A percentile compares a stretch with the other conserved stretches of the same genome.
Evolutionary conservation across 768 basidiomycete genomes (phyloP).

Genomic region (Lentinula raphanica): DNA sequence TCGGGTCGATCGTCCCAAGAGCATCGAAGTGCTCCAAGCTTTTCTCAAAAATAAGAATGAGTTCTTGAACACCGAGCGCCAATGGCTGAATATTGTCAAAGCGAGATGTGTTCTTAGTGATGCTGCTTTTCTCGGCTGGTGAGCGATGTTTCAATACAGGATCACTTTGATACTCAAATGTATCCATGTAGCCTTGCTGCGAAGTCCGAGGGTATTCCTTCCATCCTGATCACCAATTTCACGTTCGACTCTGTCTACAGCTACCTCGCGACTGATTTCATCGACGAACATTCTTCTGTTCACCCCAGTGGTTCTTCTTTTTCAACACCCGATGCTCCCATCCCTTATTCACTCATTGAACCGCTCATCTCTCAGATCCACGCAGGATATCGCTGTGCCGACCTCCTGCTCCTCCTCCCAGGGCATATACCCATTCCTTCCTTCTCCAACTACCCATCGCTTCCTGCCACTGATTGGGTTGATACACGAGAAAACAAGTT

Average conservation of each 20-base stretch:
- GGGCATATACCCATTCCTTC: constrained; percentile 76
- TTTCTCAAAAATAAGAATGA: constrained; percentile 55
- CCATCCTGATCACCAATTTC: constrained; percentile 74
- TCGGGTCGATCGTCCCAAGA: constrained; percentile 67
- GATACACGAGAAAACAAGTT: constrained; percentile 43
- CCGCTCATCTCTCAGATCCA: constrained; percentile 64
- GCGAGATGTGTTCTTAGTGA: constrained; percentile 68
- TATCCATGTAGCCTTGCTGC: constrained; percentile 57
- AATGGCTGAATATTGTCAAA: constrained; percentile 48
- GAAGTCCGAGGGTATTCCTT: constrained; percentile 57
- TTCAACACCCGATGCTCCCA: constrained; percentile 48
- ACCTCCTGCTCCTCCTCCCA: constrained; percentile 64
- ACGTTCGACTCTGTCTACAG: constrained; percentile 83
- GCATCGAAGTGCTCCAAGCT: constrained; percentile 52
- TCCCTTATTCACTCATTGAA: constrained; percentile 40
- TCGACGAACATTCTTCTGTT: constrained; percentile 32
- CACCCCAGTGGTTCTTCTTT: not conserved
- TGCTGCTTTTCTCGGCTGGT: constrained; percentile 77
- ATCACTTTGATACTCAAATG: no score
- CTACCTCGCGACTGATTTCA: constrained; percentile 56
- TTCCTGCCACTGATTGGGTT: constrained; percentile 66
- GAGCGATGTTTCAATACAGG: constrained; percentile 17
- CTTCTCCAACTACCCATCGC: constrained; percentile 43
- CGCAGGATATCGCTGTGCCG: constrained; percentile 64
- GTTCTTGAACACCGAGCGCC: constrained; percentile 48